These are phyloP conservation scores for Arxiozyma telluris DNA, from an alignment of 1,139 yeast species.

Conservation along the genomic window DNA sequence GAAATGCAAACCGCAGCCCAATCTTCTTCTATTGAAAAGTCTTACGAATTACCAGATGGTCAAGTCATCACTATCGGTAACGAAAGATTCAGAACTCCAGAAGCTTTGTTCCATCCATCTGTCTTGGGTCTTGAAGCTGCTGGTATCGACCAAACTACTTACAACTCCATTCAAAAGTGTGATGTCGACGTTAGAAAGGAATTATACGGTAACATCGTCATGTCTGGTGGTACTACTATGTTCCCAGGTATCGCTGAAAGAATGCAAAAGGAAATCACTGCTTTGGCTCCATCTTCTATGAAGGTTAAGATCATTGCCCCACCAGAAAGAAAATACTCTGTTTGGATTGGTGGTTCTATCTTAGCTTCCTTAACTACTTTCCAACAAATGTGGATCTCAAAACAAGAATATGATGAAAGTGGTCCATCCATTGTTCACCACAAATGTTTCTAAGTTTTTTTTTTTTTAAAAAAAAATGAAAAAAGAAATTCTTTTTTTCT, in stretches of 20 bases:
- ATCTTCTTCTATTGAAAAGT: constrained; percentile 96
- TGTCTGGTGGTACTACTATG: constrained; percentile 99
- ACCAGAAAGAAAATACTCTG: constrained; percentile 99
- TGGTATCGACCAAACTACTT: constrained; percentile 99
- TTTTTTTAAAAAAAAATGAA: not conserved
- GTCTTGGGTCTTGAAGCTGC: constrained; percentile 97
- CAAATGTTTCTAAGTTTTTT: constrained; percentile 81
- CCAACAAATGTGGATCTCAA: constrained; percentile 99
- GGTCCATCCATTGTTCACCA: constrained; percentile 99
- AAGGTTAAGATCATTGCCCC: constrained; percentile 99
- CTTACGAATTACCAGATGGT: constrained; percentile 99
- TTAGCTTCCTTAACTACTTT: constrained; percentile 97
- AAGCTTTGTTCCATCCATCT: constrained; percentile 98
- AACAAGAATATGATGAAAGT: constrained; percentile 99
- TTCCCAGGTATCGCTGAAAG: constrained; percentile 99
- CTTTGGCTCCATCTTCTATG: constrained; percentile 99
- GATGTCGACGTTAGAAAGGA: constrained; percentile 99
- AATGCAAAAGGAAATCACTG: constrained; percentile 99
- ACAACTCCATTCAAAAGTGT: constrained; percentile 98
- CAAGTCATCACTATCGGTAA: constrained; percentile 99
- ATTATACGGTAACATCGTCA: constrained; percentile 96
- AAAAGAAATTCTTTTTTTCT: not conserved
- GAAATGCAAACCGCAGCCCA: constrained; percentile 99
- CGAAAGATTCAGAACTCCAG: constrained; percentile 99
- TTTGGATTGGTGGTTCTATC: constrained; percentile 99